Percentiles rank a stretch among this genome's conserved stretches.
Conservation (phyloP, 495 filamentous ascomycete species). For the Apiosordaria backusii region DNA sequence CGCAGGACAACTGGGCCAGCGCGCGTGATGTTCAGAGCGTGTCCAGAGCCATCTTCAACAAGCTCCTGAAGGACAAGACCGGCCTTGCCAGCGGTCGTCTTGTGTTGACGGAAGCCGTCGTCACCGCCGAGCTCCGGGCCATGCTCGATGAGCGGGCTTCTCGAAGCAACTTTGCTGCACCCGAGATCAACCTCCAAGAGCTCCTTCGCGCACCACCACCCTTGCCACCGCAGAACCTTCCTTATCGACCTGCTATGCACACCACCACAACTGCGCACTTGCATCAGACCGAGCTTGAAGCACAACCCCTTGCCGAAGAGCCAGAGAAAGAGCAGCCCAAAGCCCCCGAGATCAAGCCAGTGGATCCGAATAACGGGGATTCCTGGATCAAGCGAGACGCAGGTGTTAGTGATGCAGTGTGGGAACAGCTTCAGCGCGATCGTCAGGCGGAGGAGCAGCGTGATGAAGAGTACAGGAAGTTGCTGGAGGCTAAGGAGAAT, state of each 20-base stretch:
- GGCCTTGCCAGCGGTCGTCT: slow-evolving; percentile 18
- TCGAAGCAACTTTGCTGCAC: slow-evolving; percentile 15
- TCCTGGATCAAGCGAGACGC: slow-evolving; percentile 40
- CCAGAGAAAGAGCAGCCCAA: neutral
- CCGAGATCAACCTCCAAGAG: neutral
- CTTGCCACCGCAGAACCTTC: neutral
- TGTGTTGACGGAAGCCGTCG: slow-evolving; percentile 29
- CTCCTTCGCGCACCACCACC: neutral
- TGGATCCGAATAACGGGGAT: neutral
- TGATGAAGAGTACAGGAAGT: slow-evolving; percentile 28
- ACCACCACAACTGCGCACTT: neutral
- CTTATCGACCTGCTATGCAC: neutral
- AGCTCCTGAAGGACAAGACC: slow-evolving; percentile 35
- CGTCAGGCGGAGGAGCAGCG: slow-evolving; percentile 34
- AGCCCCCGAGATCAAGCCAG: neutral
- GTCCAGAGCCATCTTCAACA: slow-evolving; percentile 50
- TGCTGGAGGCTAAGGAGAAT: slow-evolving; percentile 24
- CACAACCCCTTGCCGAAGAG: neutral
- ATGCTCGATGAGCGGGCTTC: slow-evolving; percentile 48
- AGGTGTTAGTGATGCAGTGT: slow-evolving; percentile 58
- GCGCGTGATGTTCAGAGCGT: slow-evolving; percentile 62
- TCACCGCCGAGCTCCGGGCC: slow-evolving; percentile 37
- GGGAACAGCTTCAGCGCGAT: slow-evolving; percentile 56
- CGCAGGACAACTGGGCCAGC: slow-evolving; percentile 61
- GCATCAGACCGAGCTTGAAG: neutral